Percentiles rank a stretch among this genome's conserved stretches.
phyloP scores from a whole-genome alignment of 208 protist species.

The Wallacemonas sp. region DNA sequence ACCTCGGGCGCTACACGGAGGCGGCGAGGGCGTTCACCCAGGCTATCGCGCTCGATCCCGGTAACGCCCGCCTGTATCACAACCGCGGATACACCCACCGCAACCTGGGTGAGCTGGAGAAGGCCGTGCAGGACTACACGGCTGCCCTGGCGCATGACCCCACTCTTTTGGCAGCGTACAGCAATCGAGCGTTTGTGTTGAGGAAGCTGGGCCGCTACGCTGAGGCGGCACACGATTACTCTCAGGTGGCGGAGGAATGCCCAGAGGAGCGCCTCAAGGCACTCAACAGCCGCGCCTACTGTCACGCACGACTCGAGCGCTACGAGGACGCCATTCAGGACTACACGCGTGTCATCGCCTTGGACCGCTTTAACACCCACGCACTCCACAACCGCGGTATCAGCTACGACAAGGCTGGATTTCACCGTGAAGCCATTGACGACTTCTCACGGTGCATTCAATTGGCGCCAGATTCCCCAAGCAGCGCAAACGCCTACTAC shows the following conservation, averaged over 20 bases:
- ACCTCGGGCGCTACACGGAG: constrained; percentile 48
- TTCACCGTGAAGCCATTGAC: constrained; percentile 61
- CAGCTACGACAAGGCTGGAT: constrained; percentile 68
- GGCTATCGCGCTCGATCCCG: constrained; percentile 58
- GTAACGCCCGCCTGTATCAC: constrained; percentile 62
- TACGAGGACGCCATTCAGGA: constrained; percentile 76
- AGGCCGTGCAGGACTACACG: constrained; percentile 75
- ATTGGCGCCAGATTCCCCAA: constrained; percentile 52
- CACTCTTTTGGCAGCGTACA: constrained; percentile 28
- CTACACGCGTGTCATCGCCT: constrained; percentile 62
- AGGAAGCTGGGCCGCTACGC: constrained; percentile 69
- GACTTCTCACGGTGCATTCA: constrained; percentile 78
- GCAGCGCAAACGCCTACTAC: constrained; percentile 78
- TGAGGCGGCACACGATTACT: constrained; percentile 60
- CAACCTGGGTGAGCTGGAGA: constrained; percentile 58
- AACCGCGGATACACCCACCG: constrained; percentile 73
- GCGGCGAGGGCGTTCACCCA: constrained; percentile 63
- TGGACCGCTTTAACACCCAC: constrained; percentile 64
- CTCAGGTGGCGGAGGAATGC: constrained; percentile 30
- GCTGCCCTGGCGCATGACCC: constrained; percentile 36
- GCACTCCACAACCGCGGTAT: constrained; percentile 89
- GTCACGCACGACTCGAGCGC: constrained; percentile 47
- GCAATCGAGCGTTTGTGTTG: constrained; percentile 60
- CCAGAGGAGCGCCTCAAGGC: constrained; percentile 33
- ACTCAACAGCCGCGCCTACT: constrained; percentile 84